Evolutionary conservation across 2,329 filamentous ascomycete genomes (phyloP), one percentile per base, ranked within the genome.

Genomic region (Pseudocercospora cruenta): DNA sequence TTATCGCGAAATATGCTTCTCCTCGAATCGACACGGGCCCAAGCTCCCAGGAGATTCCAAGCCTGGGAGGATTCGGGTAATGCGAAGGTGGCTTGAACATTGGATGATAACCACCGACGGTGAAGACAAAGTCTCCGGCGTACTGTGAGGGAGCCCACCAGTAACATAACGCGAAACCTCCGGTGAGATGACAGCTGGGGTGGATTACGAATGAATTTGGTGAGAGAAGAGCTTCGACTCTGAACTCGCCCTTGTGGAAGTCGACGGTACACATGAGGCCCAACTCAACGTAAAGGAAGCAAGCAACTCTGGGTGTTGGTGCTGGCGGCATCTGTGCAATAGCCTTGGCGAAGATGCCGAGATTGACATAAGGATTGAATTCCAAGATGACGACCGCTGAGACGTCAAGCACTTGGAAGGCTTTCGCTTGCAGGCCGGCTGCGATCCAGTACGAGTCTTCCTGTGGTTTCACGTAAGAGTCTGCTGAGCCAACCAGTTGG

Each of bases 1-100:
- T 67, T 24, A 67, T 39, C 6, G 65, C 65, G 24, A 65, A 67
- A n/a, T 67, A 67, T 10, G 62, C 65, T 36, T 62, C 63, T 14
- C 65, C 65, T 2, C 31, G n/a, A 8, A 67, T 67, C 1, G 28
- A 36, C 10, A 64, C 14, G 12, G 47, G 36, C n/a, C 31, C 47
- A 2, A 53, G 14, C 16, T 22, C 12, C 55, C 55, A 64, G 6
- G 62, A 36, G 16, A 64, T 64, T 16, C 43, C 62, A 12, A 64
- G 31, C 3, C 62, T 36, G n/a, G 14, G 9, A 7, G 45, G 10
- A 43, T 45, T 54, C 21, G 62, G 62, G 45, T 64, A 64, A 45
- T 64, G 62, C 1, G 22, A 9, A n/a, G 62, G 62, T 19, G n/a
- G 19, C 12, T 64, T 28, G 45, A 60, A 64, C 10, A 19, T 19